Evolutionary conservation across 2,329 filamentous ascomycete species (phyloP).

Genomic region (Diaporthe citriasiana): DNA sequence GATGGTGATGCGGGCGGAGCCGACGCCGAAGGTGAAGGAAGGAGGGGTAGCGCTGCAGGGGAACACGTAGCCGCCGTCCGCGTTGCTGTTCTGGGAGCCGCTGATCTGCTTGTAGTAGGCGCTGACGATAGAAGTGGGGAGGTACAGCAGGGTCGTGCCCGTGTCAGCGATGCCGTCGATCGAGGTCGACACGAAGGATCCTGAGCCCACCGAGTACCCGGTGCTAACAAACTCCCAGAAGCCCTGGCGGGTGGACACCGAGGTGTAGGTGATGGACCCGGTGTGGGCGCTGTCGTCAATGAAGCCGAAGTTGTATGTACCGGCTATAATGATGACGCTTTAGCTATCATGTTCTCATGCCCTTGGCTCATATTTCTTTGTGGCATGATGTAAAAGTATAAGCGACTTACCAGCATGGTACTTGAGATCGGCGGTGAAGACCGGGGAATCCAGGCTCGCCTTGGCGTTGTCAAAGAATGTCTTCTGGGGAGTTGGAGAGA

Average conservation of each 20-base stretch:
- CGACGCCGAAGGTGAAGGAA: conserved; percentile 44
- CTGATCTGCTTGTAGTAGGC: conserved; percentile 64
- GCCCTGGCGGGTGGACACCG: conserved; percentile 67
- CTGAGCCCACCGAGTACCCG: conserved; percentile 51
- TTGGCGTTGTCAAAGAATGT: conserved; percentile 58
- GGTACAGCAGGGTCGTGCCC: conserved; percentile 68
- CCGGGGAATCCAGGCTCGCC: conserved; percentile 47
- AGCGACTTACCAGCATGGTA: conserved; percentile 47
- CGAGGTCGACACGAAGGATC: conserved; percentile 49
- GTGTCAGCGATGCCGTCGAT: conserved; percentile 66
- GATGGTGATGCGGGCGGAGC: conserved; percentile 41
- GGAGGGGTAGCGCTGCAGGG: conserved; percentile 44
- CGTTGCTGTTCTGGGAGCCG: conserved; percentile 53
- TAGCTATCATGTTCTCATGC: background rate
- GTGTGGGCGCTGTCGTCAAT: conserved; percentile 70
- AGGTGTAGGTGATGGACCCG: conserved; percentile 67
- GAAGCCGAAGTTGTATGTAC: conserved; percentile 53
- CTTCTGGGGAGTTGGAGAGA: conserved; percentile 54
- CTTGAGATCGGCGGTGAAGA: conserved; percentile 53
- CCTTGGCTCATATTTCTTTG: background rate
- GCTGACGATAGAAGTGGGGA: conserved; percentile 59
- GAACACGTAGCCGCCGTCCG: conserved; percentile 43
- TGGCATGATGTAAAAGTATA: background rate
- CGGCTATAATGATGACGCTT: conserved; percentile 28
- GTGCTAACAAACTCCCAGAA: conserved; percentile 72